Percentiles rank a stretch among this genome's conserved stretches.
Evolutionary conservation across 805 yeast species (phyloP).

Genomic region (Lipomyces spencermartinsiae): DNA sequence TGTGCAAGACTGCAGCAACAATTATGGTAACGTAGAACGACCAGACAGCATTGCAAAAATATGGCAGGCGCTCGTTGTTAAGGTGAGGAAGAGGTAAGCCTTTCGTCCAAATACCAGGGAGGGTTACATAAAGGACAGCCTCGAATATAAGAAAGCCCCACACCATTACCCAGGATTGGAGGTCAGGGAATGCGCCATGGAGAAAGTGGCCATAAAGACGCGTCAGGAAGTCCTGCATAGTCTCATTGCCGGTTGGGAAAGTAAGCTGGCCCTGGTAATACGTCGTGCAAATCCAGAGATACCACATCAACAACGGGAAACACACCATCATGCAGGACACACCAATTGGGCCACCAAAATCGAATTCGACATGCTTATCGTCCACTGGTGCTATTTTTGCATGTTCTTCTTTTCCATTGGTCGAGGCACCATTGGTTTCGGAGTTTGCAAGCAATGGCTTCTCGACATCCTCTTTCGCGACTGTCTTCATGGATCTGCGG

Average conservation of each 20-base stretch:
- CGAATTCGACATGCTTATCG: conserved; percentile 55
- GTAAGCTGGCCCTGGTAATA: conserved; percentile 80
- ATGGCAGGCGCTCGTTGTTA: conserved; percentile 80
- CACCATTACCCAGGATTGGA: conserved; percentile 71
- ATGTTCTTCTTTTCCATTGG: not conserved
- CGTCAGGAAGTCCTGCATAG: conserved; percentile 53
- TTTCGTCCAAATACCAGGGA: conserved; percentile 94
- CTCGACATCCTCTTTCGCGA: conserved; percentile 6
- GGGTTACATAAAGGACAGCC: conserved; percentile 72
- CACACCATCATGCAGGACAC: conserved; percentile 90
- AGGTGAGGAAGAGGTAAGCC: conserved; percentile 91
- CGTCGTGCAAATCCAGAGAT: conserved; percentile 91
- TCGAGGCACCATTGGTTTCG: not conserved
- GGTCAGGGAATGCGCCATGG: conserved; percentile 51
- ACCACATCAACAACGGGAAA: conserved; percentile 92
- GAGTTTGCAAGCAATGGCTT: not conserved
- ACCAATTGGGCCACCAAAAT: conserved; percentile 93
- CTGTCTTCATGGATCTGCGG: conserved; percentile 1
- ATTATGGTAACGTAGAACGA: conserved; percentile 74
- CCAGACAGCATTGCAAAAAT: conserved; percentile 91
- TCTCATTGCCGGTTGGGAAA: conserved; percentile 63
- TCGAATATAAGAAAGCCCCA: conserved; percentile 72
- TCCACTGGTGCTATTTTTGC: not conserved
- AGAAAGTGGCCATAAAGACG: conserved; percentile 29
- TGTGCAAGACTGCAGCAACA: conserved; percentile 67